Conservation (phyloP, 345 rosid genomes). For the Gossypium bickii region DNA sequence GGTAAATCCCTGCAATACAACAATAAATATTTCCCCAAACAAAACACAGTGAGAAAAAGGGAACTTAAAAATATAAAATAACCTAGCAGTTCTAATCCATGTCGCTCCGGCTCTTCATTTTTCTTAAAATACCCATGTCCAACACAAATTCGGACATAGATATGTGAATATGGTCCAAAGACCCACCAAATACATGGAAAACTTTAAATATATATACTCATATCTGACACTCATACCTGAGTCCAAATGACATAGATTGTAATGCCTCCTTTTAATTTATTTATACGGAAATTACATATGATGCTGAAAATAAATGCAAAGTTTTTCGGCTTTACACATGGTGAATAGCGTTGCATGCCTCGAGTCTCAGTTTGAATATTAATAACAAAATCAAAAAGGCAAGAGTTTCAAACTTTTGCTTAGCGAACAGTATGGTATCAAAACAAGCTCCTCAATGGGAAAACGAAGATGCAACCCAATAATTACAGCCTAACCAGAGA, state of each 20-base stretch:
- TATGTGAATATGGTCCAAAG: not conserved
- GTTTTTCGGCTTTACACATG: not conserved
- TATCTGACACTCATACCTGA: not conserved
- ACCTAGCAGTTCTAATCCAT: not conserved
- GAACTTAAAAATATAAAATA: not conserved
- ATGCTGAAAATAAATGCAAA: not conserved
- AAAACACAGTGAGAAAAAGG: not conserved
- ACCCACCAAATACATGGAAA: not conserved
- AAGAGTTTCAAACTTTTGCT: not conserved
- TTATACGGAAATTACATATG: not conserved
- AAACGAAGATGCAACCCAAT: not conserved
- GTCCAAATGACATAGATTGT: not conserved
- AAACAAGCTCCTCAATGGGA: not conserved
- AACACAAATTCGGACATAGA: not conserved
- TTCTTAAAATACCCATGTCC: not conserved
- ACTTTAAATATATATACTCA: not conserved
- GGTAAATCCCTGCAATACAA: constrained; percentile 61
- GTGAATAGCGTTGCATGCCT: not conserved
- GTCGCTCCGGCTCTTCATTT: not conserved
- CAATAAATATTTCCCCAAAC: not conserved
- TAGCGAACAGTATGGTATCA: not conserved
- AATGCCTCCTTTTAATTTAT: not conserved
- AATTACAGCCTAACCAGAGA: not conserved
- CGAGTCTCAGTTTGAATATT: not conserved
- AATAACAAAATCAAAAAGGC: not conserved